Base-by-base conservation (phyloP, 805 yeast species). In the Saccharomycopsis sp. region DNA sequence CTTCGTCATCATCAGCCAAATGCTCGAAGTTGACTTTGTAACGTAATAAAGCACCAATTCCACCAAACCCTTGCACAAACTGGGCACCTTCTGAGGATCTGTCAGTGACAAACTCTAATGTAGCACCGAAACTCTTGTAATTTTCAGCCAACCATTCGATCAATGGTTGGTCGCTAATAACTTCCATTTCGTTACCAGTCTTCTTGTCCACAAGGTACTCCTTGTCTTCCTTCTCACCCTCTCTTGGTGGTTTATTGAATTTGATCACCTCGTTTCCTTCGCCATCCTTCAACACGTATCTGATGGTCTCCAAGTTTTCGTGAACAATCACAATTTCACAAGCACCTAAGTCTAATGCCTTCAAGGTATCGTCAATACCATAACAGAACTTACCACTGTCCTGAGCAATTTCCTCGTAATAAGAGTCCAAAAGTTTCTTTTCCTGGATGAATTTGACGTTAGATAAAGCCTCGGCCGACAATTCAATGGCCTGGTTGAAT, bases 131-230 rank as follows among this genome's bases (percentile, higher is more conserved):
- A 68, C 82, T 87, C 72, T 85, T 87, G 77, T 94, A 94, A 75
- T 91, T 89, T 77, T 93, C 99, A 54, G 99, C 98, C 64, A 94
- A 79, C 99, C 99, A 94, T 76, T 94, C 99, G 64, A 94, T 81
- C 67, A 94, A 80, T 47, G 90, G 83, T 75, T 84, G 85, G 72
- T 94, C 98, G 56, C 84, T 85, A 44, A 87, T 82, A 56, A 88
- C 75, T 72, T 94, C 99, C 87, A 94, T 87, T 72, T 94, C 98
- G 58, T 84, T 78, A 56, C 98, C 99, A 44, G 96, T 87, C 56
- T 78, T 80, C 72, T 86, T 89, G 75, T 92, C 98, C 57, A 87
- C 68, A 66, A 87, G 79, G 73, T 85, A 87, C 5, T 86, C 78
- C 71, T 88, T 87, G 72, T 86, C 89, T 54, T 87, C 82, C 65